Base-by-base conservation (phyloP, 108 stramenopile species). In the Parietichytrium sp. region DNA sequence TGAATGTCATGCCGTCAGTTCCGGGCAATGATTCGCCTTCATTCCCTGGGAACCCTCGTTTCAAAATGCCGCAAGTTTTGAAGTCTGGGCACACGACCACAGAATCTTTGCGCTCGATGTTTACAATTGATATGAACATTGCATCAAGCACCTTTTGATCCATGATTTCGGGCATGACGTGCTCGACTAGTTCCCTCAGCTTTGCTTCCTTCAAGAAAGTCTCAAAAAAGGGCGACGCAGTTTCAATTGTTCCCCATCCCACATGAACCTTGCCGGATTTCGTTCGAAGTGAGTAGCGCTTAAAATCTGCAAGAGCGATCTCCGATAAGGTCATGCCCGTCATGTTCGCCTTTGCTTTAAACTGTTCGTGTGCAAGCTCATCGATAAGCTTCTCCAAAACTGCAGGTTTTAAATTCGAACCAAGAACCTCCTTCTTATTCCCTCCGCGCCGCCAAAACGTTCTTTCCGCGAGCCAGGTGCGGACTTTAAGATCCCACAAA, bases 241-340 rank as follows among this genome's bases (percentile, higher is more conserved):
- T 72, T 25, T 72, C 61, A 10, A 72, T 45, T 6, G 61, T 72
- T 23, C 61, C 61, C 61, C 61, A 72, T 6, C 61, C 61, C 61
- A 72, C 12, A 2, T 38, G 33, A 20, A n/a, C 3, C 15, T 45
- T 10, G 42, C 6, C 38, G 15, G 6, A 6, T 2, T 12, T 10
- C 10, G 61, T 45, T 15, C 33, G 61, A 2, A 72, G 25, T 45
- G 2, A 2, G 61, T 72, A 72, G n/a, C 38, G 13, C 61, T 72
- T 72, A 42, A 72, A 72, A 1, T 72, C 61, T 0, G 20, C 15
- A 25, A 72, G 61, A 1, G 42, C 42, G 42, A 72, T 1, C 61
- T 72, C n/a, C 0, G 20, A 42, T 1, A 72, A 20, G 8, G 61
- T 10, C 61, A 72, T 25, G 42, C 61, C 61, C 3, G 61, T 72